Evolutionary conservation across 768 basidiomycete species (phyloP), one percentile per base, ranked within the genome.

Genomic region (Amanita inopinata): DNA sequence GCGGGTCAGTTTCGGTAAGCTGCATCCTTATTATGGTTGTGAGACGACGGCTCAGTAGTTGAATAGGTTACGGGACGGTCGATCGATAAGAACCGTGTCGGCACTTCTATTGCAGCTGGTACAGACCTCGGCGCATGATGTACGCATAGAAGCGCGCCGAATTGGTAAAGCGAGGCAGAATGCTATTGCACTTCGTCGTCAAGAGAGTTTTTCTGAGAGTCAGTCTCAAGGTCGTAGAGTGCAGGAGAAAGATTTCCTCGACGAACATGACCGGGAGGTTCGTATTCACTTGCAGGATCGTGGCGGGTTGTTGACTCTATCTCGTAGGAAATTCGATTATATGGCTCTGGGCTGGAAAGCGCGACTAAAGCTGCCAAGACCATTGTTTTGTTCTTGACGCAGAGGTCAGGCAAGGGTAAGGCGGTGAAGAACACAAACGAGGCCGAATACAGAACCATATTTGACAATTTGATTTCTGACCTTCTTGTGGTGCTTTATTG

Each of bases 41-140:
- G n/a, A n/a, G n/a, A n/a, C n/a, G n/a, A n/a, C n/a, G n/a, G n/a
- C n/a, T n/a, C n/a, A n/a, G n/a, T n/a, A n/a, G n/a, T n/a, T n/a
- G 6, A 10, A 5, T 37, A 97, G 94, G 22, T 66, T 98, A 14
- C 78, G 90, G 7, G 88, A 94, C 54, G 93, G 93, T 0, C 77
- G 79, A 5, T 83, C 91, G 0, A 97, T 99, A 40, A 80, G 93
- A 38, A 96, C 91, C 1, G 84, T 93, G 9, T 93, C 91, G 2
- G 94, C 94, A 0, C 67, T 99, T 4, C 69, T 99, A 7, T 69
- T 99, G 14, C 93, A 98, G 51, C 80, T 99, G n/a, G 83, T 98
- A 1, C 96, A 99, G 56, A 94, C 91, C 0, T 93, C 90, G 3
- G 82, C 89, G 0, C 83, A 89, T 49, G 88, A 90, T 49, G 79